Conservation (phyloP, 768 basidiomycete genomes). For the Rhizopogon vinicolor region DNA sequence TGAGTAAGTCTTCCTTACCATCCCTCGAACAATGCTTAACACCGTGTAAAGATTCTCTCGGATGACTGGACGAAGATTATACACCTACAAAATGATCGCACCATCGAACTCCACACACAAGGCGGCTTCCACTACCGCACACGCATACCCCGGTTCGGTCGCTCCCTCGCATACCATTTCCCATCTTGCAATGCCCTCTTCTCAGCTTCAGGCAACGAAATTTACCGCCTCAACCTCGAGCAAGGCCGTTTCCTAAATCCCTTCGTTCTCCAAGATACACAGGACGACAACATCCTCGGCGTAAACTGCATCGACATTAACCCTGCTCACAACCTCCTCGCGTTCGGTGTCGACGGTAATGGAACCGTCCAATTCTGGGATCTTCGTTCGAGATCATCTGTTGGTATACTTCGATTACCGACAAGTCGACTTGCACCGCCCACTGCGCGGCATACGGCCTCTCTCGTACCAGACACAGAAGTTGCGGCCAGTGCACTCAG, state of each 20-base stretch:
- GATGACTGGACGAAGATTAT: conserved; percentile 99
- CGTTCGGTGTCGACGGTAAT: conserved; percentile 84
- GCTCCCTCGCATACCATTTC: conserved; percentile 88
- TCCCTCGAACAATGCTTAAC: conserved; percentile 2
- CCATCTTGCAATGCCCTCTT: conserved; percentile 90
- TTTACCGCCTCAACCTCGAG: conserved; percentile 93
- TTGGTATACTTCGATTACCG: conserved; percentile 67
- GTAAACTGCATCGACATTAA: conserved; percentile 94
- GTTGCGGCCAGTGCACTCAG: conserved; percentile 37
- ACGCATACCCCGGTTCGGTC: conserved; percentile 91
- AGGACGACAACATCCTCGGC: conserved; percentile 60
- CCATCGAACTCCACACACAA: conserved; percentile 91
- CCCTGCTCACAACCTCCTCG: conserved; percentile 84
- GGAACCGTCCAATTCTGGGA: conserved; percentile 97
- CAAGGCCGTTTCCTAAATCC: conserved; percentile 92
- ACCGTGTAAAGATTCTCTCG: conserved; percentile 67
- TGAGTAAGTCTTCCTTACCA: conserved; percentile 52
- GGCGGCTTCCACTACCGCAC: conserved; percentile 90
- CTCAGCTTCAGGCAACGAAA: conserved; percentile 78
- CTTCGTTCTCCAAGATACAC: conserved; percentile 50
- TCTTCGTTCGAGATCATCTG: conserved; percentile 72
- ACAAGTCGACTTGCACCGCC: conserved; percentile 43
- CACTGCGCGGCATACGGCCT: conserved; percentile 21
- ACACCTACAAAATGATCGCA: conserved; percentile 94
- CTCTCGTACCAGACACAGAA: conserved; percentile 27